Base-by-base conservation (phyloP, 2,329 filamentous ascomycete species). In the Arthrobotrys sphaeroides region DNA sequence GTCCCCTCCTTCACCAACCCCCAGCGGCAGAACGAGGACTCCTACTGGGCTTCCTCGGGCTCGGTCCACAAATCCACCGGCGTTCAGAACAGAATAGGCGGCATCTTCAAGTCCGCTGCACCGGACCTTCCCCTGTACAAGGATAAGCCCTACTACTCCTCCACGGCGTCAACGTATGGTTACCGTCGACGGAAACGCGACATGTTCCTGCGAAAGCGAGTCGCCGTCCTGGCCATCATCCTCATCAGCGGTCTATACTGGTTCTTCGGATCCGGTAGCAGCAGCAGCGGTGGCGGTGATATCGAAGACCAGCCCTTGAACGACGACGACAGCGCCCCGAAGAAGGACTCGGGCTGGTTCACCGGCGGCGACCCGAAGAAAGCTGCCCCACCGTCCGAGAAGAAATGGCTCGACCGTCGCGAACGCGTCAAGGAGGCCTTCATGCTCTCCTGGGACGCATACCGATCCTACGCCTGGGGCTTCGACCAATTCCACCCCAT, bases 401-500 rank as follows among this genome's bases (percentile, higher is more conserved):
- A 88, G 1, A 88, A 97, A 81, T 99, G 95, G 95, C 83, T 88
- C 28, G 87, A 88, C 78, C 88, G 94, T 81, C 88, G 91, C 80
- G 88, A 96, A 78, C 88, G 87, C 78, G 95, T 99, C 2, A 92
- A 91, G 75, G 92, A 97, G 81, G 93, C 92, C 16, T 98, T 99
- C 83, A 88, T 91, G 82, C 84, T 95, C 78, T 97, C 94, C 81
- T 99, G 94, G 92, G 90, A 94, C 81, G 91, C 91, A 5, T 99
- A 99, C 82, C 91, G 93, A 82, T 89, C 92, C 80, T 90, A 98
- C 84, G 95, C 91, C 26, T 99, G 95, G 95, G 95, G 93, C 33
- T 90, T 90, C 80, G 95, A 99, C 82, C 90, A 95, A 82, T 99
- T 91, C 82, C 89, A 92, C 79, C 95, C 95, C 0, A 84, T 94